Base-by-base conservation (phyloP, 2,329 filamentous ascomycete species). In the Apiospora sp. region DNA sequence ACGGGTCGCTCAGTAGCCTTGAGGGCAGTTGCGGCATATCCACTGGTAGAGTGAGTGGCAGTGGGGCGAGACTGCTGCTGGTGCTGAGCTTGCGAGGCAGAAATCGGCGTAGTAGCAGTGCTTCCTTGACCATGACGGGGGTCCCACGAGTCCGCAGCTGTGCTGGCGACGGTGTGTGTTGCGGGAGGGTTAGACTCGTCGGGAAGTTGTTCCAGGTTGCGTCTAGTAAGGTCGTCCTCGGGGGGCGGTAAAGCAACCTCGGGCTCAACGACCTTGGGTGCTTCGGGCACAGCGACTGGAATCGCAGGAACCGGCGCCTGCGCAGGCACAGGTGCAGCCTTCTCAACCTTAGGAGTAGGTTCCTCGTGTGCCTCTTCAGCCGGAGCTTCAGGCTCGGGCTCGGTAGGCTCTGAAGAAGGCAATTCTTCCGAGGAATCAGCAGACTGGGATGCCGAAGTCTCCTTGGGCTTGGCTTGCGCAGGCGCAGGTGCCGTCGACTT, bases 151-250 rank as follows among this genome's bases (percentile, higher is more conserved):
- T 96, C 96, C 77, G 94, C 93, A 76, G 94, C 87, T 73, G 95
- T 98, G 88, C 95, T 98, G 75, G 94, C 94, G 75, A 91, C 93
- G 67, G 96, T 98, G 76, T 92, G 93, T 71, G 94, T 96, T 67
- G 92, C 89, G 27, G 92, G 90, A 54, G 94, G 93, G 72, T 91
- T 86, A 61, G 96, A 97, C 72, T 88, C 89, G 84, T 98, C 95
- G 76, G 92, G 92, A 77, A 98, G 88, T 84, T 96, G 94, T 82
- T 98, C 95, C 72, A 98, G 92, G 83, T 98, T 98, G 78, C 92
- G 92, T 85, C 96, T 92, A 41, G 96, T 98, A 76, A 98, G 89
- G 79, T 95, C 91, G 81, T 95, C 94, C 83, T 93, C 92, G 34
- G 94, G 89, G 22, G 93, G 92, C 68, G 89, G 88, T 67, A 96